A percentile compares a stretch with the other conserved stretches of the same genome.
Conservation (phyloP, 139 green algal genomes). For the Micromonas pusilla region DNA sequence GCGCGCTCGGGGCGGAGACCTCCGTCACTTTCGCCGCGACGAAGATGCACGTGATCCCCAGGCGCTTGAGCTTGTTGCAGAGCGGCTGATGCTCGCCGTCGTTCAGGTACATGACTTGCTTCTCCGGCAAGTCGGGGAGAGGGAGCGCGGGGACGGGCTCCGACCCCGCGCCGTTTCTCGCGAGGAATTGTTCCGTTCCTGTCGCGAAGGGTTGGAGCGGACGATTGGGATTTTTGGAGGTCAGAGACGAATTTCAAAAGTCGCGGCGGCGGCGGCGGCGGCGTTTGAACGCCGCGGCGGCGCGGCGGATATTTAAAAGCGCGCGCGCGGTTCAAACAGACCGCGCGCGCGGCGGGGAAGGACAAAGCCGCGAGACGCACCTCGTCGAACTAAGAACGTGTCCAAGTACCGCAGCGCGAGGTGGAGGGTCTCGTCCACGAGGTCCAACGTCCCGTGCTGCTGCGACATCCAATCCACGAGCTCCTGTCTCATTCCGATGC, state of each 20-base stretch:
- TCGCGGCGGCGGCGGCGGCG: too few relatives aligned
- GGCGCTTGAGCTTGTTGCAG: slow-evolving; percentile 22
- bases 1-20: background rate
- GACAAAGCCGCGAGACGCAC: too few relatives aligned
- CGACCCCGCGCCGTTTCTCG: background rate
- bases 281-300: too few relatives aligned
- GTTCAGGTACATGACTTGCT: background rate
- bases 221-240: background rate
- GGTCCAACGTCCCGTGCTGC: background rate
- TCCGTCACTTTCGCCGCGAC: slow-evolving; percentile 13
- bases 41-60: slow-evolving; percentile 16
- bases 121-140: background rate
- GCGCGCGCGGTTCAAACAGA: too few relatives aligned
- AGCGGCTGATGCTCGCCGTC: background rate
- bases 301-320: too few relatives aligned
- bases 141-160: slow-evolving; percentile 2
- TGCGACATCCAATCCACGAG: slow-evolving; percentile 21
- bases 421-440: slow-evolving; percentile 24
- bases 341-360: too few relatives aligned
- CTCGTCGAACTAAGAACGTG: slow-evolving; percentile 13
- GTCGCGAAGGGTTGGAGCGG: background rate
- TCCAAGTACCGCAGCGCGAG: slow-evolving; percentile 23
- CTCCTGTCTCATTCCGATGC: background rate
- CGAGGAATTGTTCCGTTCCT: background rate
- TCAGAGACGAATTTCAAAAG: too few relatives aligned